These are phyloP conservation scores for Trifolium dubium DNA, from an alignment of 306 rosid genomes.

Conservation along the genomic window DNA sequence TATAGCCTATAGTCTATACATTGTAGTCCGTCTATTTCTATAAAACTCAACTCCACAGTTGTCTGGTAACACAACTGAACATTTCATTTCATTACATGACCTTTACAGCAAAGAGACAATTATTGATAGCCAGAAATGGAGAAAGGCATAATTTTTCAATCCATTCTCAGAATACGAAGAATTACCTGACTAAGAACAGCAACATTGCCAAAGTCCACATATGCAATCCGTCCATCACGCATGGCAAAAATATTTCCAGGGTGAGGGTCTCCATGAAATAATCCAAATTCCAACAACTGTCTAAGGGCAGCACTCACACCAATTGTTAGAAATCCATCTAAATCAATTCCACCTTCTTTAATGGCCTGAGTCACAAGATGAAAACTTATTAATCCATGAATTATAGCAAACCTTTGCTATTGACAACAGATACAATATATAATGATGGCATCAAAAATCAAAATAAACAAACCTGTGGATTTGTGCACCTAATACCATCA, in stretches of 20 bases:
- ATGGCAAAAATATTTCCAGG: constrained; percentile 98
- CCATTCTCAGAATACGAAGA: constrained; percentile 32
- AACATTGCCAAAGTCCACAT: constrained; percentile 97
- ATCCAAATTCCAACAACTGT: constrained; percentile 93
- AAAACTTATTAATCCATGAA: constrained; percentile 36
- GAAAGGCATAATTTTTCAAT: background rate
- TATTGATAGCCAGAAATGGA: constrained; percentile 3
- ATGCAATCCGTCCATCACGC: constrained; percentile 99
- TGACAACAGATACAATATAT: constrained; percentile 15
- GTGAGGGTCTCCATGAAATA: constrained; percentile 99
- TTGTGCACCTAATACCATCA: constrained; percentile 96
- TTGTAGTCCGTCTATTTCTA: background rate
- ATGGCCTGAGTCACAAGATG: constrained; percentile 68
- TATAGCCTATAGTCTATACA: background rate
- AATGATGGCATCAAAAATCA: constrained; percentile 34
- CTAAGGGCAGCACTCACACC: constrained; percentile 99
- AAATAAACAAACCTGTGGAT: constrained; percentile 76
- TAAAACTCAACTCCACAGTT: constrained; percentile 19
- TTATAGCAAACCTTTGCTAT: constrained; percentile 28
- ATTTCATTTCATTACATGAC: constrained; percentile 9
- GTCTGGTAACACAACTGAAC: constrained; percentile 19
- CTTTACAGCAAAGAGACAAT: constrained; percentile 23
- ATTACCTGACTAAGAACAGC: constrained; percentile 99
- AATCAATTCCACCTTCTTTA: constrained; percentile 84
- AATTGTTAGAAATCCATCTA: constrained; percentile 87